Percentiles rank a stretch among this genome's conserved stretches.
These are phyloP conservation scores for Exophiala calicioides DNA, from an alignment of 2,329 filamentous ascomycete genomes.

Conservation along the genomic window DNA sequence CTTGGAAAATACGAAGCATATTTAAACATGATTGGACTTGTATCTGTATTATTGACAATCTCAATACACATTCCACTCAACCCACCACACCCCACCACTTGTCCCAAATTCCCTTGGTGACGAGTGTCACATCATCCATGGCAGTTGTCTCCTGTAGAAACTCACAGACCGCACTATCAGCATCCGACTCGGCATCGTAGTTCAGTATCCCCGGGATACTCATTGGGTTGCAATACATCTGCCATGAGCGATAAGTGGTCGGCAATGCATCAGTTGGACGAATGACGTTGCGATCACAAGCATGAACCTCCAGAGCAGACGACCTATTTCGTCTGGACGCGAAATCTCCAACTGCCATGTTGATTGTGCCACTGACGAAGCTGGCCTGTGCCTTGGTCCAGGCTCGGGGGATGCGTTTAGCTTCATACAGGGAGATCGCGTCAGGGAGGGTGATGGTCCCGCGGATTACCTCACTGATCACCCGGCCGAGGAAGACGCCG, in stretches of 20 bases:
- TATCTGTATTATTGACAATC: no score
- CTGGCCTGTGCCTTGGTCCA: slow-evolving; percentile 46
- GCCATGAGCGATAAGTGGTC: slow-evolving; percentile 23
- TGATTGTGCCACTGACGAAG: slow-evolving; percentile 25
- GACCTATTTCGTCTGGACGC: slow-evolving; percentile 14
- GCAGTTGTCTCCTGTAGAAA: slow-evolving; percentile 20
- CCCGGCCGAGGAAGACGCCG: slow-evolving; percentile 43
- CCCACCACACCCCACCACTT: slow-evolving; percentile 26
- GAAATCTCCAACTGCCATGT: slow-evolving; percentile 18
- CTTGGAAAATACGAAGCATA: no score
- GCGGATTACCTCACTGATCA: slow-evolving; percentile 39
- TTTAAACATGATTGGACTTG: no score
- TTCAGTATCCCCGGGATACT: slow-evolving; percentile 25
- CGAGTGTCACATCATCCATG: slow-evolving; percentile 22
- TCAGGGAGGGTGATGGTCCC: slow-evolving; percentile 38
- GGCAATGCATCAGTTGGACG: slow-evolving; percentile 17
- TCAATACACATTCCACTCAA: no score
- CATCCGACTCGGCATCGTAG: slow-evolving; percentile 28
- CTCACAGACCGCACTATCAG: slow-evolving; percentile 28
- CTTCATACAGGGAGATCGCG: slow-evolving; percentile 44
- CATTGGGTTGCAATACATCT: slow-evolving; percentile 18
- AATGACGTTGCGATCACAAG: slow-evolving; percentile 13
- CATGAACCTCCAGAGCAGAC: slow-evolving; percentile 17
- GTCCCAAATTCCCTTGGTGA: slow-evolving; percentile 24
- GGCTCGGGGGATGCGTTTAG: slow-evolving; percentile 45